Evolutionary conservation across 352 stramenopile genomes (phyloP).

Genomic region (Globisporangium cederbergense): DNA sequence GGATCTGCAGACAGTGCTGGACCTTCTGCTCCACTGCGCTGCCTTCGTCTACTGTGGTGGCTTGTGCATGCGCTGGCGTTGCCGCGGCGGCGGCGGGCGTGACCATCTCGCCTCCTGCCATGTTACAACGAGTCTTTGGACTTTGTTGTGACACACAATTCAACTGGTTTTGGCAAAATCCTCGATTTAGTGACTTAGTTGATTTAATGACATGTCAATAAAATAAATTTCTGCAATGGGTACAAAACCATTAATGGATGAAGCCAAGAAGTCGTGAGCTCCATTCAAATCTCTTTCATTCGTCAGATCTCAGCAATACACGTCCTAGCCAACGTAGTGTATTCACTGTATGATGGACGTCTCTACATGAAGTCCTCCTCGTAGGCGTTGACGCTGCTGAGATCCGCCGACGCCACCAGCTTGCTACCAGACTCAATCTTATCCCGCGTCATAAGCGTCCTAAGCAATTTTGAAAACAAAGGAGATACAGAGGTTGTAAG

Average conservation of each 20-base stretch:
- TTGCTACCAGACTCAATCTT: conserved; percentile 54
- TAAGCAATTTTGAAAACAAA: conserved; percentile 10
- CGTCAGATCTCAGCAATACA: background rate
- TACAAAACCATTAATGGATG: background rate
- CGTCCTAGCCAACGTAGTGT: background rate
- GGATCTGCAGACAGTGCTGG: conserved; percentile 64
- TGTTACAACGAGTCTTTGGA: background rate
- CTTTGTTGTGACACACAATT: conserved; percentile 5
- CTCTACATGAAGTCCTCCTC: conserved; percentile 79
- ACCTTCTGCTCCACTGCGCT: conserved; percentile 15
- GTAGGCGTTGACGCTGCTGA: conserved; percentile 45
- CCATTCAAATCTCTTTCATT: background rate
- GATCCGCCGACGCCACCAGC: conserved; percentile 10
- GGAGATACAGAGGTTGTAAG: background rate
- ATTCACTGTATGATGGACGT: too few relatives aligned
- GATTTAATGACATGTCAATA: too few relatives aligned
- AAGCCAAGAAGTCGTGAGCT: background rate
- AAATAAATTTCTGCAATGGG: background rate
- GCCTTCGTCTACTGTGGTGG: background rate
- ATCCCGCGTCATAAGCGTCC: conserved; percentile 56
- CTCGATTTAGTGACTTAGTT: background rate
- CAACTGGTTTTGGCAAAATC: conserved; percentile 3
- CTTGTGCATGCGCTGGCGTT: background rate
- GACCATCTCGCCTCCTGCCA: conserved; percentile 5
- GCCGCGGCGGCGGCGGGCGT: background rate